These are phyloP conservation scores for Capsella rubella DNA, from an alignment of 441 rosid species.

Conservation along the genomic window DNA sequence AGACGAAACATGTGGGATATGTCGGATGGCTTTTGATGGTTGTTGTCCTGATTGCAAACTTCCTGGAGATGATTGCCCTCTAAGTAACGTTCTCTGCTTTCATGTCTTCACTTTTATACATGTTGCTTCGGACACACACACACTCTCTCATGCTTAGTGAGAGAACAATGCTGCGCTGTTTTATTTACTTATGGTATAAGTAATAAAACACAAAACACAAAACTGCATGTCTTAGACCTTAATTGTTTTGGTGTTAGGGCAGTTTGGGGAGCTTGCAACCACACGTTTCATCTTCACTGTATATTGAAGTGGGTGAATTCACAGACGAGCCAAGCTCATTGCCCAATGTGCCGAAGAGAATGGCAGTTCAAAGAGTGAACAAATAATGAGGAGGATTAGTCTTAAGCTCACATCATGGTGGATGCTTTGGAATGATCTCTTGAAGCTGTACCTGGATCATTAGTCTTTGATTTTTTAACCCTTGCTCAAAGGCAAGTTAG, in stretches of 20 bases:
- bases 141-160: neutral
- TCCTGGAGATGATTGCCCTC: slow-evolving; percentile 92
- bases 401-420: neutral
- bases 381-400: neutral
- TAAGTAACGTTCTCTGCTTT: slow-evolving; percentile 58
- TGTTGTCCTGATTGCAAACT: slow-evolving; percentile 93
- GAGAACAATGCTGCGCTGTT: slow-evolving; percentile 5
- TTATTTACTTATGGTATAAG: neutral
- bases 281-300: slow-evolving; percentile 92
- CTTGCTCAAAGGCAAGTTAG: neutral
- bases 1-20: slow-evolving; percentile 96
- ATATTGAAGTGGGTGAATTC: slow-evolving; percentile 90
- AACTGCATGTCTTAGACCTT: neutral
- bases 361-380: slow-evolving; percentile 80
- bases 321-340: slow-evolving; percentile 82
- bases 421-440: slow-evolving; percentile 14
- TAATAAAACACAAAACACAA: neutral
- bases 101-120: neutral
- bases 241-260: slow-evolving; percentile 34
- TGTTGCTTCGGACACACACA: slow-evolving; percentile 1
- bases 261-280: slow-evolving; percentile 93
- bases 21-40: slow-evolving; percentile 98
- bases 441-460: slow-evolving; percentile 6
- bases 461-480: slow-evolving; percentile 13
- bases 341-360: slow-evolving; percentile 86